Evolutionary conservation across 768 basidiomycete genomes (phyloP), one percentile per base, ranked within the genome.

Genomic region (Suillus occidentalis): DNA sequence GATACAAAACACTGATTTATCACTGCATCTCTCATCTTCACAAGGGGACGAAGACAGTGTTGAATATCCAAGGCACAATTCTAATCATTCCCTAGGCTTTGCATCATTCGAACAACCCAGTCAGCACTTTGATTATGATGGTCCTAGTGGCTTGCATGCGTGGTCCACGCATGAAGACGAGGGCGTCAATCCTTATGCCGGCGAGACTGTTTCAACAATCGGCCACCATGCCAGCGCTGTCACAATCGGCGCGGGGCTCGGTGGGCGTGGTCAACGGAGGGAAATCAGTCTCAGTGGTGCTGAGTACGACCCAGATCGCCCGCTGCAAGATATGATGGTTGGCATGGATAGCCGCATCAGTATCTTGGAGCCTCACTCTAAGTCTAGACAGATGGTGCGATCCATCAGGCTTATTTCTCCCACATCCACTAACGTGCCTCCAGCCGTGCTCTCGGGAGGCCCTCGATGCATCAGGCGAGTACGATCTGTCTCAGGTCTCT

Each of bases 141-240:
- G 81, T 31, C 75, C 81, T 57, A 81, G 80, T 64, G 82, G 80
- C 49, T 72, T 81, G 31, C 84, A 84, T 65, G 81, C 81, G 0
- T 89, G 86, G 87, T 86, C 86, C 25, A 84, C 85, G 70, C 82
- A 90, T 59, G 82, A 85, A 63, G 89, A 91, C 5, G 89, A 90
- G 14, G 89, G 87, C 22, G 77, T 89, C 39, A 81, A 84, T 67
- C 89, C 89, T 0, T 91, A 87, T 68, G 85, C 83, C 47, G 87
- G 84, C 25, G 86, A 88, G 64, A 91, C 90, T 0, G 75, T 93
- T 65, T 95, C 92, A 0, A 96, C 95, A 0, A 87, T 87, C 10
- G 92, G 89, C 1, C 95, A 97, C 75, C 95, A 97, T 76, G 94
- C 93, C 31, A 93, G 90, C 67, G 93, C 87, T 3, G 80, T 97